A percentile compares a stretch with the other conserved stretches of the same genome.
Conservation (phyloP, 1,284 basidiomycete genomes). For the Takashimella tepidaria region DNA sequence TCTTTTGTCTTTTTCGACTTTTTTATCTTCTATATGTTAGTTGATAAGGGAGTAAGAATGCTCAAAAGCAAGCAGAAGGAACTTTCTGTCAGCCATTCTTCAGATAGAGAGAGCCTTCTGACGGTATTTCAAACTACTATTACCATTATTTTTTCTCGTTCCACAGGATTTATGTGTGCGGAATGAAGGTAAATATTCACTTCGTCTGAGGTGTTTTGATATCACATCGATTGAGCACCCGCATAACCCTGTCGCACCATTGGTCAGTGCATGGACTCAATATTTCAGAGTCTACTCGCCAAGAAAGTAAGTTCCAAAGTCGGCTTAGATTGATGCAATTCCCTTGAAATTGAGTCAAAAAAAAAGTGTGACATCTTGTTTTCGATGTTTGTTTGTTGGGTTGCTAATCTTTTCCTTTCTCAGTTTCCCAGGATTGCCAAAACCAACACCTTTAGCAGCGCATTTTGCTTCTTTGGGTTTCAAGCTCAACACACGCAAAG, state of each 20-base stretch:
- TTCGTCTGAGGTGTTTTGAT: constrained; percentile 38
- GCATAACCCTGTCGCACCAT: constrained; percentile 13
- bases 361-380: no score
- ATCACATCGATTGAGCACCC: constrained; percentile 19
- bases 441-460: constrained; percentile 36
- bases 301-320: constrained; percentile 30
- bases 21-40: no score
- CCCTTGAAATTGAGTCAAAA: no score
- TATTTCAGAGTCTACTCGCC: constrained; percentile 40
- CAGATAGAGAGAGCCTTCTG: no score
- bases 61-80: no score
- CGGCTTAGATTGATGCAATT: no score
- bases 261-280: constrained; percentile 25
- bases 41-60: no score
- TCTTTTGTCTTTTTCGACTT: no score
- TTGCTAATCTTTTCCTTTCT: neutral
- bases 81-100: no score
- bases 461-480: constrained; percentile 43
- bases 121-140: no score
- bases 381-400: no score
- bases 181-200: constrained; percentile 36
- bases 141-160: no score
- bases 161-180: constrained; percentile 37
- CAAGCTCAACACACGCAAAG: constrained; percentile 45
- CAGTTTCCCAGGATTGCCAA: constrained; percentile 40